Evolutionary conservation across 441 rosid genomes (phyloP).

Genomic region (Manihot esculenta): DNA sequence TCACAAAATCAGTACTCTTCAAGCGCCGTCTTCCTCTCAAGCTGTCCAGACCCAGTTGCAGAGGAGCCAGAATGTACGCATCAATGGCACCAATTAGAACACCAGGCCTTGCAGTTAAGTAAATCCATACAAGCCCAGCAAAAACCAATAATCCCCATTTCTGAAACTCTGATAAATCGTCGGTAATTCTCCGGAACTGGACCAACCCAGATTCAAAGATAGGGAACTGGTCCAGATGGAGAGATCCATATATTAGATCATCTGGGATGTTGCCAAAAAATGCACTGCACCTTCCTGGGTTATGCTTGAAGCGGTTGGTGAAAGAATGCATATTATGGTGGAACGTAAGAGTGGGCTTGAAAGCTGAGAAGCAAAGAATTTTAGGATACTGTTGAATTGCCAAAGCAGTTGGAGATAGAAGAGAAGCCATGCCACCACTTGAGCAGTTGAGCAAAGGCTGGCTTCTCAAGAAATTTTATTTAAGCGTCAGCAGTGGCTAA

Average conservation of each 20-base stretch:
- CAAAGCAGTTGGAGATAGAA: conserved; percentile 38
- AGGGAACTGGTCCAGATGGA: conserved; percentile 42
- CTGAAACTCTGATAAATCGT: conserved; percentile 49
- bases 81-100: conserved; percentile 91
- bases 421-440: conserved; percentile 43
- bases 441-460: neutral
- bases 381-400: conserved; percentile 34
- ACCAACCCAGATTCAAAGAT: neutral
- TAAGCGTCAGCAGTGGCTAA: conserved; percentile 16
- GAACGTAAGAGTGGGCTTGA: conserved; percentile 33
- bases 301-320: conserved; percentile 25
- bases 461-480: neutral
- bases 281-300: conserved; percentile 44
- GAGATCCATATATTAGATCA: conserved; percentile 25
- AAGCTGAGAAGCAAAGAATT: conserved; percentile 41
- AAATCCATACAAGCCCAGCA: conserved; percentile 69
- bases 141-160: conserved; percentile 58
- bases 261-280: conserved; percentile 43
- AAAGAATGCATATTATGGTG: neutral
- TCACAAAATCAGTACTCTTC: conserved; percentile 66
- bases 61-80: conserved; percentile 78
- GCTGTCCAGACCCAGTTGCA: conserved; percentile 66
- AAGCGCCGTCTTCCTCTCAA: conserved; percentile 66
- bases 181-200: no score
- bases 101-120: conserved; percentile 93